Conservation (phyloP, 2,329 filamentous ascomycete genomes). For the Epichloe gansuensis region DNA sequence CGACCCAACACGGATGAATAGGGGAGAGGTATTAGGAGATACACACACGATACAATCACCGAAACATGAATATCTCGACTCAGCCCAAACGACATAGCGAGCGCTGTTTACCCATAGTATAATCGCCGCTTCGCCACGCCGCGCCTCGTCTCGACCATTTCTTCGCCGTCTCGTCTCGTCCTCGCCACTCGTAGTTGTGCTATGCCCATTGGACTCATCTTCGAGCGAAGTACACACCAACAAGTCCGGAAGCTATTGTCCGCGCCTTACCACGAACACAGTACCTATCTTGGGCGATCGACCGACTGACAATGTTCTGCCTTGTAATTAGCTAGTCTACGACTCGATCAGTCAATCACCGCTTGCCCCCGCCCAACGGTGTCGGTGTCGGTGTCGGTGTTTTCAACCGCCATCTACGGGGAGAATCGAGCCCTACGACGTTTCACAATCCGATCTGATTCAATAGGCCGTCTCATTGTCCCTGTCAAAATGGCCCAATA, state of each 20-base stretch:
- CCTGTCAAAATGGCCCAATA: slow-evolving; percentile 48
- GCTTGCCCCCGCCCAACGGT: neutral
- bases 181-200: neutral
- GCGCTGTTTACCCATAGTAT: neutral
- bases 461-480: neutral
- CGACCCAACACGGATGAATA: slow-evolving; percentile 1
- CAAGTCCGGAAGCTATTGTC: neutral
- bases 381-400: slow-evolving; percentile 1
- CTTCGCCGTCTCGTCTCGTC: neutral
- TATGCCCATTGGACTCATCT: neutral
- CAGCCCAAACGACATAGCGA: neutral
- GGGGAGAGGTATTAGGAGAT: neutral
- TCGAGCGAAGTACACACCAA: neutral
- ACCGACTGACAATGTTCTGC: neutral
- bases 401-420: neutral
- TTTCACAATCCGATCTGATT: neutral
- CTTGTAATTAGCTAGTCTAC: neutral
- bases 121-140: neutral
- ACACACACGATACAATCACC: neutral
- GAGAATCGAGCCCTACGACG: neutral
- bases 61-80: neutral
- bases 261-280: neutral
- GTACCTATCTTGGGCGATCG: neutral
- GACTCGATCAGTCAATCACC: neutral
- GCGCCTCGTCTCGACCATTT: neutral